phyloP scores from a whole-genome alignment of 2,329 filamentous ascomycete genomes.

The Pyrenophora seminiperda region DNA sequence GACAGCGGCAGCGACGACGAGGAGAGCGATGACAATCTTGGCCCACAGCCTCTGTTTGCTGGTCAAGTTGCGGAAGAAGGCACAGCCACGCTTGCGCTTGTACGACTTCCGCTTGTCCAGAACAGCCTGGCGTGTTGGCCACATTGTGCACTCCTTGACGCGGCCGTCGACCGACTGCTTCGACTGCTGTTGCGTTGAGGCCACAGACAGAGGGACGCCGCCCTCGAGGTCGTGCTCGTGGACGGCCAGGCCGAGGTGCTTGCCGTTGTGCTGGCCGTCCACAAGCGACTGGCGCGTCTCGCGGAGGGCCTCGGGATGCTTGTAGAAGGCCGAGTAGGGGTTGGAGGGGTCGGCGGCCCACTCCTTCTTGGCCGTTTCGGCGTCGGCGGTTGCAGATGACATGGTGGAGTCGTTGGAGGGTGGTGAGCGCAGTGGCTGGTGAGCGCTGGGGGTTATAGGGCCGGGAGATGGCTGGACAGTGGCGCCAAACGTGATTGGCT shows the following conservation, averaged over 20 bases:
- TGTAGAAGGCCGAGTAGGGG: conserved; percentile 56
- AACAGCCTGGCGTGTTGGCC: conserved; percentile 56
- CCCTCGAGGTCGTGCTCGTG: conserved; percentile 51
- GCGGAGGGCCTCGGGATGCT: conserved; percentile 54
- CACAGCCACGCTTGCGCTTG: conserved; percentile 48
- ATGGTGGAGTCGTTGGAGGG: conserved; percentile 42
- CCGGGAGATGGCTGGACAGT: conserved; percentile 43
- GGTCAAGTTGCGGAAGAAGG: conserved; percentile 49
- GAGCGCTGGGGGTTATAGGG: conserved; percentile 18
- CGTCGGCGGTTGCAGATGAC: conserved; percentile 42
- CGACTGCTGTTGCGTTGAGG: conserved; percentile 48
- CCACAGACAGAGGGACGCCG: conserved; percentile 42
- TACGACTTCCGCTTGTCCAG: conserved; percentile 50
- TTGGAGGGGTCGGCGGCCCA: conserved; percentile 44
- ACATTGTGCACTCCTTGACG: conserved; percentile 58
- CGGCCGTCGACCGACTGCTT: conserved; percentile 51
- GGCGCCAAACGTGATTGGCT: conserved; percentile 51
- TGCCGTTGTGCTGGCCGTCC: conserved; percentile 31
- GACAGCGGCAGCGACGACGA: conserved; percentile 54
- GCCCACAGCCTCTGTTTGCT: conserved; percentile 52
- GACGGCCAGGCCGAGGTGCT: conserved; percentile 38
- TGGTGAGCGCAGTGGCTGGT: conserved; percentile 34
- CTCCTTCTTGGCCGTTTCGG: conserved; percentile 32
- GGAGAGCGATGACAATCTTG: conserved; percentile 53
- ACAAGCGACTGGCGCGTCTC: conserved; percentile 52